These are phyloP conservation scores for Colletotrichum sidae DNA, from an alignment of 2,329 filamentous ascomycete genomes.

Conservation along the genomic window DNA sequence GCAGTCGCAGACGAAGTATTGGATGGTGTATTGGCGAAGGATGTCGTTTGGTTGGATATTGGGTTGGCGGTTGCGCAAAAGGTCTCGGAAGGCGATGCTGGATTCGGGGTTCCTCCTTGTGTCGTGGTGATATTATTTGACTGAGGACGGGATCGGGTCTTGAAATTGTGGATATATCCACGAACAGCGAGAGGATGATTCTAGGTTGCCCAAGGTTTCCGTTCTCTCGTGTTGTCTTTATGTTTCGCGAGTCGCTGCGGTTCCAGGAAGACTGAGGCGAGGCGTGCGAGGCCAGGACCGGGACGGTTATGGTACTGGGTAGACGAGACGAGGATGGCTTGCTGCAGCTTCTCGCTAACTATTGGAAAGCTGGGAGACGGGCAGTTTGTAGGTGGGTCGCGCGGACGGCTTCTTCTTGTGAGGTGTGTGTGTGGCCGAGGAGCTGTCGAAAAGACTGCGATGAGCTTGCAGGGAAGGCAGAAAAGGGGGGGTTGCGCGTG, in stretches of 20 bases:
- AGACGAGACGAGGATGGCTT: conserved; percentile 25
- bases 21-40: conserved; percentile 9
- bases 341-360: conserved; percentile 34
- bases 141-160: conserved; percentile 31
- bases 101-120: conserved; percentile 17
- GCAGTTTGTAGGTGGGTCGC: conserved; percentile 31
- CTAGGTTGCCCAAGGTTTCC: conserved; percentile 1
- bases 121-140: conserved; percentile 33
- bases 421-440: conserved; percentile 16
- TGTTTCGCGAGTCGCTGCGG: conserved; percentile 16
- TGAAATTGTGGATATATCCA: conserved; percentile 23
- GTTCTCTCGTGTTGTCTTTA: neutral
- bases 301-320: neutral
- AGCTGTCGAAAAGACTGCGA: conserved; percentile 26
- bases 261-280: conserved; percentile 13
- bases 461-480: conserved; percentile 28
- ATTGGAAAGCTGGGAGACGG: conserved; percentile 13
- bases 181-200: neutral
- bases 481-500: conserved; percentile 27
- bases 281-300: conserved; percentile 6
- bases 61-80: conserved; percentile 36
- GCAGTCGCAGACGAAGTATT: conserved; percentile 24
- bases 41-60: conserved; percentile 13
- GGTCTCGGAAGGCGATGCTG: conserved; percentile 36
- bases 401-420: conserved; percentile 13